Conservation (phyloP, 176 grass and related monocot species). For the Oryza meridionalis region DNA sequence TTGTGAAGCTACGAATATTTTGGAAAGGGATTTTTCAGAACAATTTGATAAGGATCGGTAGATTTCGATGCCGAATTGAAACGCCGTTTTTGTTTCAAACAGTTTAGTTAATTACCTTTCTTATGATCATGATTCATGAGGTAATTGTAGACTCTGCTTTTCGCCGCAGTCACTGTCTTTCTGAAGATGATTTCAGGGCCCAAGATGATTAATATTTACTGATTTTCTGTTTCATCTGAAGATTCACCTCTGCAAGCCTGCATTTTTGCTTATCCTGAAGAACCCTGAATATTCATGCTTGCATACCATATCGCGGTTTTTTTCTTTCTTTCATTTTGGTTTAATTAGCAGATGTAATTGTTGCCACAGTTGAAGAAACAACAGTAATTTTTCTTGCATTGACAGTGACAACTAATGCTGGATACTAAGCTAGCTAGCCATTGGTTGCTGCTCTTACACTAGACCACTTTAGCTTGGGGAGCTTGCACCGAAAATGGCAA, state of each 20-base stretch:
- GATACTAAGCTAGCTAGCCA: background rate
- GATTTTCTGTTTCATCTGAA: background rate
- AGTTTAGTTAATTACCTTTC: background rate
- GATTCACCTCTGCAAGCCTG: background rate
- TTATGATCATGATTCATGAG: background rate
- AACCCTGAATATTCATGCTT: background rate
- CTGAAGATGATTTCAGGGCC: slow-evolving; percentile 1
- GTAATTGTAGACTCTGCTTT: background rate
- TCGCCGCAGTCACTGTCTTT: background rate
- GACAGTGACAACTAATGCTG: slow-evolving; percentile 6
- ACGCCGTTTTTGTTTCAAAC: background rate
- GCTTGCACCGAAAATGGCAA: slow-evolving; percentile 35
- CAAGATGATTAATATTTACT: background rate
- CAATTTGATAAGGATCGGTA: background rate
- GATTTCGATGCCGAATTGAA: background rate
- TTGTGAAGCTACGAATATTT: slow-evolving; percentile 20
- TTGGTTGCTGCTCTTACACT: slow-evolving; percentile 40
- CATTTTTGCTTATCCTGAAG: background rate
- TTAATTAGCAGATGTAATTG: slow-evolving; percentile 7
- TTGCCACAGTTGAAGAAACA: slow-evolving; percentile 4
- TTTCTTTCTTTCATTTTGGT: background rate
- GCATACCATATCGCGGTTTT: background rate
- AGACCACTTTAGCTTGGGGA: slow-evolving; percentile 30
- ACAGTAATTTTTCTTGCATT: slow-evolving; percentile 13
- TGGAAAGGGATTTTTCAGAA: background rate